Percentiles rank a stretch among this genome's conserved stretches.
phyloP scores from a whole-genome alignment of 148 eudicot genomes.

The Cornus suecica region DNA sequence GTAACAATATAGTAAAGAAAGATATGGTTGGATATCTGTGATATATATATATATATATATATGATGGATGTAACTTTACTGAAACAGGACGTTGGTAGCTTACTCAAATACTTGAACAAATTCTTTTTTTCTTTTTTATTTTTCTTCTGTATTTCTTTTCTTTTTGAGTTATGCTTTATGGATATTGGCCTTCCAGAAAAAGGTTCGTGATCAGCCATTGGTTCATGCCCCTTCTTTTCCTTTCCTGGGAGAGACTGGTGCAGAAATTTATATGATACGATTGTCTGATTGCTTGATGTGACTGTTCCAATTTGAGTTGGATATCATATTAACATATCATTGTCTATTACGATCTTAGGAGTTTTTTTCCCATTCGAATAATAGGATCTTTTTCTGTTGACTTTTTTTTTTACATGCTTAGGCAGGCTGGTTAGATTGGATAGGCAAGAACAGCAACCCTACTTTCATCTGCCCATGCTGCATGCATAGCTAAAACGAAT shows the following conservation, averaged over 20 bases:
- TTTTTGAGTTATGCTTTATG: no score
- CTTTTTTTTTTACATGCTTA: neutral
- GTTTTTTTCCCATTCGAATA: neutral
- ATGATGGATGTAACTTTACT: no score
- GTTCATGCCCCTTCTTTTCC: neutral
- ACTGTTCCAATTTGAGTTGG: neutral
- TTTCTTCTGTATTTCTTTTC: no score
- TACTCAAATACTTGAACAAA: no score
- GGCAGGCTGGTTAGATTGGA: neutral
- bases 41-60: no score
- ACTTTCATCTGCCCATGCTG: neutral
- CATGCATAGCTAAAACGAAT: neutral
- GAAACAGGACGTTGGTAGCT: no score
- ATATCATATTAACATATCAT: neutral
- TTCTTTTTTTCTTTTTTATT: no score
- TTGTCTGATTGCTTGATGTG: neutral
- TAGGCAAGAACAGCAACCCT: neutral
- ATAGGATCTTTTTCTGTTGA: neutral
- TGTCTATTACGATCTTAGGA: neutral
- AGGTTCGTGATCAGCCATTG: no score
- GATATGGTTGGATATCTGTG: no score
- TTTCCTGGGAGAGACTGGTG: neutral
- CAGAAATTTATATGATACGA: conserved; percentile 1
- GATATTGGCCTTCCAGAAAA: no score
- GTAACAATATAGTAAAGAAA: neutral